Base-by-base conservation (phyloP, 2,329 filamentous ascomycete genomes). In the Pseudogymnoascus sp. region DNA sequence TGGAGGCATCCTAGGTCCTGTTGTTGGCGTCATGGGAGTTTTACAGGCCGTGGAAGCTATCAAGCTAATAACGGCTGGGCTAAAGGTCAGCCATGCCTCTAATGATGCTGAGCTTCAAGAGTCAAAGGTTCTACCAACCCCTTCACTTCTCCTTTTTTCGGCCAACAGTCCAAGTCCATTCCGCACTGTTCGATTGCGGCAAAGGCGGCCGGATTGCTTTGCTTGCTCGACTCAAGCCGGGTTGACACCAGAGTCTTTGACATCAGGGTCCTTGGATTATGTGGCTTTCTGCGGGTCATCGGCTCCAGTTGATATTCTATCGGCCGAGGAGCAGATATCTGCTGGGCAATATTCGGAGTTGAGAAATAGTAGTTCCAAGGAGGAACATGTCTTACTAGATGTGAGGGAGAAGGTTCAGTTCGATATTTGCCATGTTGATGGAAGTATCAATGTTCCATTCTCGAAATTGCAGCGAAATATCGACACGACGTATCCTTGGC, bases 11-110 rank as follows among this genome's bases (percentile, higher is more conserved):
- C 71, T 99, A 1, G 95, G 95, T 0, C 93, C 95, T 0, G 92
- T 97, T 0, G 95, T 99, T 0, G 95, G 95, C 0, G 82, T 87
- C 0, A 97, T 99, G 91, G 95, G 95, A 7, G 87, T 96, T 0
- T 77, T 97, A 63, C 95, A 97, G 77, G 93, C 95, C 0, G 79
- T 96, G 1, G 92, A 97, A 76, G 87, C 91, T 0, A 87, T 97
- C 70, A 95, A 96, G 73, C 75, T 97, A n/a, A 81, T 97, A 15
- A 81, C 84, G 2, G 70, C 69, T 50, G 69, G 64, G 50, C 35
- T 61, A 33, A 17, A 60, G 5, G 64, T 40, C 8, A 40, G 10
- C 38, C 28, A 57, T 57, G 66, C 23, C 64, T 64, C 28, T 61
- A 38, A 67, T n/a, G 36, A 63, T 31, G 62, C 59, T 4, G 36